These are phyloP conservation scores for Calocybe indica DNA, from an alignment of 768 basidiomycete genomes.

Conservation along the genomic window DNA sequence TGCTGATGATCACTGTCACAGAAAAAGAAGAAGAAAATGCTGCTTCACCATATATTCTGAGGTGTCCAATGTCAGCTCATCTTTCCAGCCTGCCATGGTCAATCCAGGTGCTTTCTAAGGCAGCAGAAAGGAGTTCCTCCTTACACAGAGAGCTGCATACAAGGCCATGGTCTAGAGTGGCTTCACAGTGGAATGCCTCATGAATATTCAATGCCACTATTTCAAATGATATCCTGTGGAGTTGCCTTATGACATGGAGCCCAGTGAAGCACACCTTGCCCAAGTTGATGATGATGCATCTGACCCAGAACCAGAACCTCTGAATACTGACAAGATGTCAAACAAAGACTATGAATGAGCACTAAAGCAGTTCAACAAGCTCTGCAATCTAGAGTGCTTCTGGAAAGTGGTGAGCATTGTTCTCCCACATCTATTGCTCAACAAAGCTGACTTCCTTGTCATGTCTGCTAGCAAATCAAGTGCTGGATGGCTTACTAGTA, in stretches of 20 bases:
- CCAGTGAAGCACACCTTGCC: background rate
- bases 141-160: slow-evolving; percentile 2
- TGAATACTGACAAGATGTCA: background rate
- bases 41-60: no score
- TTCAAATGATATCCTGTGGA: slow-evolving; percentile 9
- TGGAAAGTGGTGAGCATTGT: background rate
- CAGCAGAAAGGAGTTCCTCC: slow-evolving; percentile 5
- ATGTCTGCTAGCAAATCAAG: slow-evolving; percentile 11
- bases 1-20: no score
- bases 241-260: slow-evolving; percentile 6
- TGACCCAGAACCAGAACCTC: background rate
- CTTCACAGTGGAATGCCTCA: slow-evolving; percentile 5
- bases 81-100: no score
- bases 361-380: background rate
- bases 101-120: slow-evolving; percentile 10
- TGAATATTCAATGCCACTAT: slow-evolving; percentile 6
- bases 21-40: no score
- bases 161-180: background rate
- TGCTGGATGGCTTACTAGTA: slow-evolving; percentile 11
- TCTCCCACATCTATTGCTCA: no score
- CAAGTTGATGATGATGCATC: slow-evolving; percentile 5
- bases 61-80: no score
- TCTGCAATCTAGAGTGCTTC: background rate
- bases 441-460: background rate
- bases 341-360: slow-evolving; percentile 1